Evolutionary conservation across 1,284 basidiomycete species (phyloP), one percentile per base, ranked within the genome.

Genomic region (Cryptococcus jaspeensis): DNA sequence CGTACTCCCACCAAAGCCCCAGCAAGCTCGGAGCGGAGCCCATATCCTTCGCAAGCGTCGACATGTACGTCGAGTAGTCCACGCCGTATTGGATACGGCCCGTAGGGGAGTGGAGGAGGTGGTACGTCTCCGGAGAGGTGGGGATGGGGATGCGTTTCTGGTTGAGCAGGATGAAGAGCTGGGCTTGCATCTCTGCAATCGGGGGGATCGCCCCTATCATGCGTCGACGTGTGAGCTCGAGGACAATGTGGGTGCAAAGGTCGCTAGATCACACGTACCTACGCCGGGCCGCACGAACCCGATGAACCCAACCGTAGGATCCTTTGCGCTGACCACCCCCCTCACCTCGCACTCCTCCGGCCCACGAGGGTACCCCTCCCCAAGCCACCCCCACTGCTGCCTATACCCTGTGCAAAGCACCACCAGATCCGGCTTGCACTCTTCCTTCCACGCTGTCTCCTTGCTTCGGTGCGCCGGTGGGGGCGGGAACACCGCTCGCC

Each of bases 171-270:
- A 84, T 81, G 83, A 84, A 86, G 58, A 85, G 81, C 71, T 85
- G 83, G 0, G 80, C 73, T 65, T 85, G 84, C 80, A 85, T 84
- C 71, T 87, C 85, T 1, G 84, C 81, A 52, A 86, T 84, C 0
- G 85, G 85, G 0, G 85, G 85, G 53, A 87, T 87, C 0, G 85
- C 85, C 58, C 85, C 84, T 70, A 63, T 2, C 20, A 7, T 2
- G 20, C 13, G 45, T 36, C 35, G 35, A 49, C 2, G 12, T 45
- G 6, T 44, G 35, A 37, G 3, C 32, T 37, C 5, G 32, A 13
- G 38, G 12, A 23, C 20, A 35, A 9, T n/a, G 28, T 35, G 23
- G 3, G n/a, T 16, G 28, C 6, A 38, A 7, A 37, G 52, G 11
- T 32, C 5, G 4, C 4, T 32, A 32, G 9, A 59, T 56, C 0